phyloP scores from a whole-genome alignment of 495 filamentous ascomycete species.

The Podospora pseudocomata region DNA sequence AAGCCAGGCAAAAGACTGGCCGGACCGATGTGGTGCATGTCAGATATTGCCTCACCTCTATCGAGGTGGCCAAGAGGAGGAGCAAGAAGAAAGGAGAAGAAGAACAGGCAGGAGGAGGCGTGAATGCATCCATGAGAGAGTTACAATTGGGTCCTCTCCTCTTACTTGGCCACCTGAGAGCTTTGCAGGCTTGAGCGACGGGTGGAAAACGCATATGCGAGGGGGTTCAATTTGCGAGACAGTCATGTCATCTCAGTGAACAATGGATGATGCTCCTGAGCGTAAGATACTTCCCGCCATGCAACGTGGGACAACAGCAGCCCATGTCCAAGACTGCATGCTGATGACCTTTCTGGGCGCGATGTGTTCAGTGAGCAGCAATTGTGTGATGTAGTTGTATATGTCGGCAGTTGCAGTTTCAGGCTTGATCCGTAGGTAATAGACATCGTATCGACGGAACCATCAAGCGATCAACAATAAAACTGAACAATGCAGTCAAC shows the following conservation, averaged over 20 bases:
- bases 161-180: no score
- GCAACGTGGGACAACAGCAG: background rate
- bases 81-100: background rate
- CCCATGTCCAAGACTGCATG: background rate
- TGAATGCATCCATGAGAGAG: background rate
- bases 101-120: background rate
- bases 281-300: background rate
- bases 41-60: conserved; percentile 1
- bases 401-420: background rate
- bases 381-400: background rate
- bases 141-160: background rate
- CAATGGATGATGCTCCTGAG: background rate
- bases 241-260: background rate
- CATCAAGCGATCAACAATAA: background rate
- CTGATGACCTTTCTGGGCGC: background rate
- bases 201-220: background rate
- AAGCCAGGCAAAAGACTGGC: background rate
- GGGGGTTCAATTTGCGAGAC: background rate
- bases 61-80: background rate
- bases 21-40: conserved; percentile 1
- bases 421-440: background rate
- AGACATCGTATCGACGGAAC: background rate
- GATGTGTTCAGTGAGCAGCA: no score
- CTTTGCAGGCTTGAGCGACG: no score
- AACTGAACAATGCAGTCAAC: background rate